phyloP scores from a whole-genome alignment of 2,329 filamentous ascomycete species.

The Hymenotorrendiella dingleyae region DNA sequence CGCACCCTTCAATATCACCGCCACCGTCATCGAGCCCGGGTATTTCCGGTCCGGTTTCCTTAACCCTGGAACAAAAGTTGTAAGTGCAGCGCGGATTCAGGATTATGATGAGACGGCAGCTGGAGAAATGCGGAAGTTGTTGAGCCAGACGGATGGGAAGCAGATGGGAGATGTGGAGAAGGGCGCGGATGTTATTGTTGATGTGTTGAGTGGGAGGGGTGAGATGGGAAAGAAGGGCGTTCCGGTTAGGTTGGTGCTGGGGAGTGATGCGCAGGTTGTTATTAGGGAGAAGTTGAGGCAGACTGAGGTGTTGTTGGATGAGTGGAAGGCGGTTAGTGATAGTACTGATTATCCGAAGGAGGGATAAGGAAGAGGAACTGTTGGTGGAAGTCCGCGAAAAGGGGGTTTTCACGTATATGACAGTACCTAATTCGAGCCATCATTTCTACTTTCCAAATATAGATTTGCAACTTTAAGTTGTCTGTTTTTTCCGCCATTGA shows the following conservation, averaged over 20 bases:
- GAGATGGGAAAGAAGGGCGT: slow-evolving; percentile 27
- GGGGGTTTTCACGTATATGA: no score
- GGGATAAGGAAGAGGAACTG: no score
- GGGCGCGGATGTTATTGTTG: slow-evolving; percentile 34
- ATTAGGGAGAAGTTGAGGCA: slow-evolving; percentile 25
- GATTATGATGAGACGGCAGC: slow-evolving; percentile 3
- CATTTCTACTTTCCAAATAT: no score
- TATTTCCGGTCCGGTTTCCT: slow-evolving; percentile 46
- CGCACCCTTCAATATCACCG: slow-evolving; percentile 37
- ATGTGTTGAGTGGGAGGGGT: slow-evolving; percentile 32
- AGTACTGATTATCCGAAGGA: slow-evolving; percentile 15
- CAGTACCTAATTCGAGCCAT: no score
- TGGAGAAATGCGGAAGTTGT: slow-evolving; percentile 5
- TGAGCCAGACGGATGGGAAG: slow-evolving; percentile 27
- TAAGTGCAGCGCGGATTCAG: not conserved
- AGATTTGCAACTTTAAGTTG: no score
- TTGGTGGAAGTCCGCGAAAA: no score
- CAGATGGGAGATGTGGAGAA: slow-evolving; percentile 35
- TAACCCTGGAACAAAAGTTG: slow-evolving; percentile 3
- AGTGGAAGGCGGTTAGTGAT: slow-evolving; percentile 16
- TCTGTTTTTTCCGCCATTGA: no score
- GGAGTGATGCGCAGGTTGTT: slow-evolving; percentile 30
- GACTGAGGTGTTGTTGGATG: slow-evolving; percentile 11
- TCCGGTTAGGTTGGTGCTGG: slow-evolving; percentile 31
- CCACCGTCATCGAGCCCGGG: slow-evolving; percentile 43